A percentile compares a stretch with the other conserved stretches of the same genome.
Conservation (phyloP, 805 yeast genomes). For the Hyphopichia homilentoma region DNA sequence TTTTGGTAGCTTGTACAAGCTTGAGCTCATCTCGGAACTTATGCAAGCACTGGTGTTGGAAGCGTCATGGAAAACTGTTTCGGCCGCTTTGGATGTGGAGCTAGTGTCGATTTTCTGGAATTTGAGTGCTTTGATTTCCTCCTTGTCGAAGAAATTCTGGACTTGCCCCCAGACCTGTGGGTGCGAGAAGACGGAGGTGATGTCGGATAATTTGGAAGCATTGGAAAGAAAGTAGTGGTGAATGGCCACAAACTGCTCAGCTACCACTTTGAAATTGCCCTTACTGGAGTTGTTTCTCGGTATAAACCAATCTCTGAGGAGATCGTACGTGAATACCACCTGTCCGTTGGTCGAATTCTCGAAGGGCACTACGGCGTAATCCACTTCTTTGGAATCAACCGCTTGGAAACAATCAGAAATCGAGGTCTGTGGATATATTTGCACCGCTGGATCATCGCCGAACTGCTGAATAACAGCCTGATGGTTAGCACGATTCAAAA, state of each 20-base stretch:
- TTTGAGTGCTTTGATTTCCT: slow-evolving; percentile 24
- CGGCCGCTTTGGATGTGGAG: slow-evolving; percentile 87
- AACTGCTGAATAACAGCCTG: slow-evolving; percentile 52
- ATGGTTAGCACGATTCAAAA: no score
- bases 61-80: slow-evolving; percentile 43
- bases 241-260: slow-evolving; percentile 78
- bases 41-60: slow-evolving; percentile 58
- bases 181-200: slow-evolving; percentile 73
- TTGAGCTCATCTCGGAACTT: slow-evolving; percentile 67
- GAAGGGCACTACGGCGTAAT: slow-evolving; percentile 78
- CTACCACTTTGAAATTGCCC: slow-evolving; percentile 51
- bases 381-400: slow-evolving; percentile 44
- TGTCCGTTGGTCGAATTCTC: slow-evolving; percentile 96
- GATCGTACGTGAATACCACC: slow-evolving; percentile 80
- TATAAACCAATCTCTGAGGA: slow-evolving; percentile 65
- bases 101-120: slow-evolving; percentile 57
- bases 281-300: slow-evolving; percentile 9
- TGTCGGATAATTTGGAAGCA: slow-evolving; percentile 39
- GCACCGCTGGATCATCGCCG: slow-evolving; percentile 29
- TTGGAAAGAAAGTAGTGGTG: slow-evolving; percentile 68
- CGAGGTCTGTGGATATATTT: slow-evolving; percentile 33
- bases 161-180: slow-evolving; percentile 99
- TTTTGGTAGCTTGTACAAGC: slow-evolving; percentile 55
- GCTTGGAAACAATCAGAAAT: slow-evolving; percentile 62
- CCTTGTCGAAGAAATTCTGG: slow-evolving; percentile 45